Evolutionary conservation across 805 yeast species (phyloP), one percentile per base, ranked within the genome.

Genomic region (Zygotorulaspora sp.): DNA sequence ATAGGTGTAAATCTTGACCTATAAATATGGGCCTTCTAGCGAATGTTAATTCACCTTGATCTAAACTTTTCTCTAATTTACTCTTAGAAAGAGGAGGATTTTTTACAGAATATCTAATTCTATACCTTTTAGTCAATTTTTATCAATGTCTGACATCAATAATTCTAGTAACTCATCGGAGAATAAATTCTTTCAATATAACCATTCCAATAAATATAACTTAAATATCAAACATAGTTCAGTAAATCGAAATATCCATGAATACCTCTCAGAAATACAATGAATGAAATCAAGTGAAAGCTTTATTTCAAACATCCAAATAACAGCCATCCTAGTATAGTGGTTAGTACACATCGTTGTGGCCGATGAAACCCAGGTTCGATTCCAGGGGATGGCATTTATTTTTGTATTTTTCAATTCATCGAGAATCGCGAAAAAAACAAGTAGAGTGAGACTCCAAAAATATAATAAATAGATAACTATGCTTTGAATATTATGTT

Each of bases 281-380:
- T n/a, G n/a, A n/a, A 21, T 21, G 23, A 21, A 21, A 21, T 21
- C 23, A n/a, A n/a, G n/a, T n/a, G n/a, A n/a, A n/a, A n/a, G n/a
- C n/a, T n/a, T n/a, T n/a, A n/a, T n/a, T n/a, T n/a, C n/a, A n/a
- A n/a, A n/a, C n/a, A n/a, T n/a, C n/a, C n/a, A n/a, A n/a, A n/a
- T n/a, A n/a, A n/a, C n/a, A n/a, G 65, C 64, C 66, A 61, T 61
- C 56, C 57, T 60, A 59, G 65, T 61, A 62, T 62, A 62, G 66
- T 61, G 66, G 65, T 61, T 53, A 62, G 66, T 60, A 62, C 65
- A 61, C 59, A 48, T 52, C 66, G 57, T 61, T 62, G 66, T 58
- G 65, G 65, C 65, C 58, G 65, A 59, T 47, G 58, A 60, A 59
- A 62, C 65, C 65, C 63, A 53, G 57, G 65, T 61, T 61, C 67